Base-by-base conservation (phyloP, 1,284 basidiomycete species). In the Sphaerobolus stellatus region DNA sequence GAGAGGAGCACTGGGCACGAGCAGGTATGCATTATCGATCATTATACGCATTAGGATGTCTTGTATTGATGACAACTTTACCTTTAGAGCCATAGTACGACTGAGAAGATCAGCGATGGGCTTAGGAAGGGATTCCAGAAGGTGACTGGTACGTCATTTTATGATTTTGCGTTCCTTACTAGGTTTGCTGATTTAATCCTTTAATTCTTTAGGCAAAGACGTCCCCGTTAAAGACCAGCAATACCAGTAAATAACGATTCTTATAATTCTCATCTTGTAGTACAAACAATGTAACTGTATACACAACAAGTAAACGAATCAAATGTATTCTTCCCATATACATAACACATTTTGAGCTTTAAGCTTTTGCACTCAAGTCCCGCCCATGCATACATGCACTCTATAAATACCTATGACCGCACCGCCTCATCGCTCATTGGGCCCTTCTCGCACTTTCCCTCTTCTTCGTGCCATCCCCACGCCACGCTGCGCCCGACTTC, bases 1-100 rank as follows among this genome's bases (percentile, higher is more conserved):
- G 61, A 53, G 33, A 38, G 45, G 6, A 56, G 54, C 33, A 49
- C 52, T n/a, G 61, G 61, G 20, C 62, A 64, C 41, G 53, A 59
- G 29, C 53, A 58, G 57, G 60, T 61, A 14, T 6, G 27, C 36
- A 31, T 2, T 34, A 1, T 53, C 22, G 13, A 20, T 27, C 20
- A 6, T 4, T 11, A 4, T 2, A 14, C 22, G 6, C 11, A 14
- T 20, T 14, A 43, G 3, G 9, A 13, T 13, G 13, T 43, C 3
- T 24, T 43, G 16, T 43, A 3, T 18, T 36, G 18, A 43, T 27
- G n/a, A n/a, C 6, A 7, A 43, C n/a, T 8, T 43, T 18, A 24
- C 40, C 8, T 36, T 41, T 38, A 57, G 57, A 58, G 54, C 48
- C 57, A 48, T 20, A 46, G 55, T 13, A 58, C 57, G 9, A 58